Base-by-base conservation (phyloP, 306 rosid species). In the Inga oerstediana region DNA sequence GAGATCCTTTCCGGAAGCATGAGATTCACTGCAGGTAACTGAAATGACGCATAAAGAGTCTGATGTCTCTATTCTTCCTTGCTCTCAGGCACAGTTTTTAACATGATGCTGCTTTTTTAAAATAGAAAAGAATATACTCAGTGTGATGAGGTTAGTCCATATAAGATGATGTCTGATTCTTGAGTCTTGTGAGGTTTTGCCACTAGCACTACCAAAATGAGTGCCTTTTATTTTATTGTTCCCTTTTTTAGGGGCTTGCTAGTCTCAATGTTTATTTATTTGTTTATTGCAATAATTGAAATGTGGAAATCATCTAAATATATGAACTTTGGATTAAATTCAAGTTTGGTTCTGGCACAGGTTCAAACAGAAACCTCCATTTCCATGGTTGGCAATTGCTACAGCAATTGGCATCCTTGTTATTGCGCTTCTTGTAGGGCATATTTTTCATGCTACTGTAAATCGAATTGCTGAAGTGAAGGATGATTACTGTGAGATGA, bases 11-110 rank as follows among this genome's bases (percentile, higher is more conserved):
- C 58, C 86, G 99, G 85, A 96, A 89, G 90, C 99, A 96, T 84
- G 98, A 92, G 91, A 96, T 96, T 97, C 97, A 74, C 80, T 96
- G 99, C 98, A 89, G 99, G 99, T 94, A 87, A 84, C 45, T 15
- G 65, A 19, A 17, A 44, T 73, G 66, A 69, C 32, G 74, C 72
- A 16, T 49, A 76, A 49, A 8, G 43, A 43, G 48, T 67, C 56
- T 82, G 51, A 27, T 66, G 45, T 78, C 71, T 82, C 48, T 41
- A 15, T 24, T 16, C n/a, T 62, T 62, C 12, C 56, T 51, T n/a
- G 17, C 62, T 30, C 72, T 70, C 14, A 37, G 9, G 61, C 52
- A 10, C 52, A 43, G 41, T 66, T 71, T 71, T 34, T 76, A 46
- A 37, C 35, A 74, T 58, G 35, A 35, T 35, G 22, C 3, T 61